Percentiles rank a stretch among this genome's conserved stretches.
phyloP scores from a whole-genome alignment of 257 asterid genomes.

The Handroanthus guayacan region DNA sequence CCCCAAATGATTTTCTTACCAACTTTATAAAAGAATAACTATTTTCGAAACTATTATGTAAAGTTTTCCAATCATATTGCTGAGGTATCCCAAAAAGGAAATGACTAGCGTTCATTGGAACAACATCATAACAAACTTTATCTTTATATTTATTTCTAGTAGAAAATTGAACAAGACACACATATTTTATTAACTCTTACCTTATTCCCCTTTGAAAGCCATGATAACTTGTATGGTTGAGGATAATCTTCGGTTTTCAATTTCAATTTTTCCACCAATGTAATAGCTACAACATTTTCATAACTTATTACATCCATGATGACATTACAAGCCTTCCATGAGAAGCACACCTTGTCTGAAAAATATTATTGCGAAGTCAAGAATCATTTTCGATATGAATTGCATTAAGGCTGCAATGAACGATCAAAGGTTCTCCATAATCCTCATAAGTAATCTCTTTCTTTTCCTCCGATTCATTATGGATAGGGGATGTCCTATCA shows the following conservation, averaged over 20 bases:
- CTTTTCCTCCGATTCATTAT: too few species aligned
- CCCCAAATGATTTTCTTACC: constrained; percentile 6
- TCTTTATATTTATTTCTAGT: constrained; percentile 18
- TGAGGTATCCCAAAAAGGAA: constrained; percentile 18
- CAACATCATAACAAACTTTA: constrained; percentile 35
- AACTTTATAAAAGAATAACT: constrained; percentile 26
- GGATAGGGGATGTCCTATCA: too few species aligned
- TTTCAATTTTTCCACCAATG: not conserved
- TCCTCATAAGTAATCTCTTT: not conserved
- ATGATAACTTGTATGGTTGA: constrained; percentile 21
- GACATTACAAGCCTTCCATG: constrained; percentile 28
- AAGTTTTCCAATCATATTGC: constrained; percentile 27
- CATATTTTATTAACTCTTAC: constrained; percentile 12
- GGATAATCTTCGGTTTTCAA: not conserved
- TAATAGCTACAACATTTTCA: not conserved
- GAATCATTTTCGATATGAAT: not conserved
- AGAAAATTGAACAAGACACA: constrained; percentile 31
- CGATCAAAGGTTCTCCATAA: constrained; percentile 18
- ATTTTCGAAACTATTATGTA: constrained; percentile 23
- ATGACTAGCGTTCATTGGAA: constrained; percentile 33
- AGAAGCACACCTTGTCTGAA: constrained; percentile 29
- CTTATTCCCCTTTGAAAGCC: constrained; percentile 23
- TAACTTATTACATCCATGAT: constrained; percentile 24
- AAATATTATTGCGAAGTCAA: constrained; percentile 25
- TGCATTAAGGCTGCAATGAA: not conserved